Evolutionary conservation across 768 basidiomycete genomes (phyloP).

Genomic region (Trametes sanguinea): DNA sequence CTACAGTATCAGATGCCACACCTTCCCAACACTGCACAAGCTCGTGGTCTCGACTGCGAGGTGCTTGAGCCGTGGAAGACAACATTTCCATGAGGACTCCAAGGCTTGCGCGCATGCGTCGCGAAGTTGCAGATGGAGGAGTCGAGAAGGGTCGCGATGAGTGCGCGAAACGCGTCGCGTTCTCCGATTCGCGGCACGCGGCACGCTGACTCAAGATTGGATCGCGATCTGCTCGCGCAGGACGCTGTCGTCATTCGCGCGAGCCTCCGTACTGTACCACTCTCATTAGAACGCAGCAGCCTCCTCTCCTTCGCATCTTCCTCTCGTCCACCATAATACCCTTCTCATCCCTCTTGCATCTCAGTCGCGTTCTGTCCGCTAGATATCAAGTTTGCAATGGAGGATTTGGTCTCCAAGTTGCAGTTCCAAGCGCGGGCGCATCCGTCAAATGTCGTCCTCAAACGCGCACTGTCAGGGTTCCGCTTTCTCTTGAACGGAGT

Average conservation of each 20-base stretch:
- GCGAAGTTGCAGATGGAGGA: neutral
- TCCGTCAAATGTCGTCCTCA: slow-evolving; percentile 8
- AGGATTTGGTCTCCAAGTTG: slow-evolving; percentile 15
- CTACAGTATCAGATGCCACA: too few species aligned
- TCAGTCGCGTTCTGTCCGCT: neutral
- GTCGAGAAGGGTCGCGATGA: neutral
- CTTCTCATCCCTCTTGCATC: too few species aligned
- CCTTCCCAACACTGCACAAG: too few species aligned
- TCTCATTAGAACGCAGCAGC: neutral
- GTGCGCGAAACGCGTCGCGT: neutral
- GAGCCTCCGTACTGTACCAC: neutral
- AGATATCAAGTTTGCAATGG: neutral
- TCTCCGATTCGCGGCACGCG: neutral
- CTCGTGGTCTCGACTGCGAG: too few species aligned
- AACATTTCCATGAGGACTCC: too few species aligned
- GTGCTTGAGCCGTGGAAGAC: too few species aligned
- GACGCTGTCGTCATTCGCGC: slow-evolving; percentile 7
- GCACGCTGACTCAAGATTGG: neutral
- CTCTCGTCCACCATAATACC: neutral
- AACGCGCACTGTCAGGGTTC: slow-evolving; percentile 11
- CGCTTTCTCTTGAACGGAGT: slow-evolving; percentile 6
- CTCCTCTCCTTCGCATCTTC: neutral
- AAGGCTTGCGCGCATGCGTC: too few species aligned
- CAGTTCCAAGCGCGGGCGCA: slow-evolving; percentile 19
- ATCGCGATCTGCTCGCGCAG: neutral